phyloP scores from a whole-genome alignment of 2,329 filamentous ascomycete species.

The Pseudogymnoascus sp. region DNA sequence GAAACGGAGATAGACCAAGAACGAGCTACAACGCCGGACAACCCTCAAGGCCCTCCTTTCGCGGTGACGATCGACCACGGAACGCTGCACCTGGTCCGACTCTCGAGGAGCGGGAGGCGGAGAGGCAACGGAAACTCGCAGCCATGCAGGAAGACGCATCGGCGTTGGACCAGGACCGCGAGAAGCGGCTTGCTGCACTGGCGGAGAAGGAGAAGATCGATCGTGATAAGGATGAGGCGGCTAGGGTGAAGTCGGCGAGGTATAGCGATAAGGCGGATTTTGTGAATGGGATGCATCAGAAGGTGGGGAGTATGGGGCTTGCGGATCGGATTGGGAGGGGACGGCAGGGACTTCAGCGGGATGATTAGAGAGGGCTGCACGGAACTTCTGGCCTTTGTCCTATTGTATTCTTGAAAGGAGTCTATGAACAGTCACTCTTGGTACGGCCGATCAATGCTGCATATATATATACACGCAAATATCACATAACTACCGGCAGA shows the following conservation, averaged over 20 bases:
- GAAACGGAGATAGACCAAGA: slow-evolving; percentile 17
- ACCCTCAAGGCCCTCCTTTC: neutral
- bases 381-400: neutral
- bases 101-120: slow-evolving; percentile 38
- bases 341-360: slow-evolving; percentile 36
- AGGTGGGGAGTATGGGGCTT: slow-evolving; percentile 43
- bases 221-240: slow-evolving; percentile 57
- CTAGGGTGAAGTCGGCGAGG: slow-evolving; percentile 48
- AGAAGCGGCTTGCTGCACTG: slow-evolving; percentile 56
- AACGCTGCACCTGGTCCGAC: neutral
- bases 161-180: slow-evolving; percentile 62
- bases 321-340: slow-evolving; percentile 43
- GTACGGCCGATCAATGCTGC: neutral
- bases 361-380: slow-evolving; percentile 30
- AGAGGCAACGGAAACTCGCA: slow-evolving; percentile 57
- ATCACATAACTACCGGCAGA: neutral
- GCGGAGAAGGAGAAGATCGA: slow-evolving; percentile 56
- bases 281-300: slow-evolving; percentile 52
- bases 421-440: neutral
- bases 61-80: slow-evolving; percentile 17
- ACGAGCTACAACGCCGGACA: neutral
- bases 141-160: slow-evolving; percentile 65
- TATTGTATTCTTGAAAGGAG: neutral
- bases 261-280: slow-evolving; percentile 58
- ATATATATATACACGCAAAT: neutral